Conservation (phyloP, 1,139 yeast species). For the Trichomonascaceae sp. region DNA sequence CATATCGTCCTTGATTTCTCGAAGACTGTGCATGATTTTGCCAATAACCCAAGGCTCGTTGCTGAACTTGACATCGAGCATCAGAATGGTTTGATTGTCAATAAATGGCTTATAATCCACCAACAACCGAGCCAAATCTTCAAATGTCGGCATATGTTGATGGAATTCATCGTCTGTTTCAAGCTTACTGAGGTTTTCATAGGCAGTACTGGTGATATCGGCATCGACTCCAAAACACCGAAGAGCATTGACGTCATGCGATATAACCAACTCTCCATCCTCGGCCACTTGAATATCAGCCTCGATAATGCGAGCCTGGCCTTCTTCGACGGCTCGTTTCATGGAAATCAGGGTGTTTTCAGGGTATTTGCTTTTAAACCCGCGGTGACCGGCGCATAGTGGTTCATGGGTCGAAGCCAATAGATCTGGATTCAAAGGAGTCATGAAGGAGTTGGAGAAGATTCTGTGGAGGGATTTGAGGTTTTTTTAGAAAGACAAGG, state of each 20-base stretch:
- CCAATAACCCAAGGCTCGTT: conserved; percentile 57
- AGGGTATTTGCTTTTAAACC: conserved; percentile 42
- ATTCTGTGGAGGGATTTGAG: background rate
- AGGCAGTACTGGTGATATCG: conserved; percentile 35
- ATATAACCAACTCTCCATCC: conserved; percentile 68
- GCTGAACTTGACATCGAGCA: conserved; percentile 77
- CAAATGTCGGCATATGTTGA: conserved; percentile 56
- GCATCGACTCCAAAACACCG: conserved; percentile 49
- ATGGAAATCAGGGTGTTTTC: conserved; percentile 79
- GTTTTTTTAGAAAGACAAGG: background rate
- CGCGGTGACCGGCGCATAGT: conserved; percentile 26
- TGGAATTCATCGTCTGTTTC: conserved; percentile 48
- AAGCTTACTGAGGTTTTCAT: conserved; percentile 43
- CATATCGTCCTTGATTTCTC: conserved; percentile 43
- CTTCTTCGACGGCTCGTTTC: conserved; percentile 52
- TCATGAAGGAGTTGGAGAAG: background rate
- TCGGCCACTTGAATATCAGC: conserved; percentile 75
- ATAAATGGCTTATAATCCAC: conserved; percentile 32
- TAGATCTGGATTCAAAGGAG: background rate
- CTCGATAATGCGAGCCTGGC: conserved; percentile 70
- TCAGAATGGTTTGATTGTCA: conserved; percentile 39
- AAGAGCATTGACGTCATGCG: conserved; percentile 61
- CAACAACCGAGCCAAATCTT: conserved; percentile 56
- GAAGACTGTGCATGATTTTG: conserved; percentile 46
- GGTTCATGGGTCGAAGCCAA: conserved; percentile 12